A percentile compares a stretch with the other conserved stretches of the same genome.
These are phyloP conservation scores for Globisporangium apiculatum DNA, from an alignment of 352 stramenopile species.

Conservation along the genomic window DNA sequence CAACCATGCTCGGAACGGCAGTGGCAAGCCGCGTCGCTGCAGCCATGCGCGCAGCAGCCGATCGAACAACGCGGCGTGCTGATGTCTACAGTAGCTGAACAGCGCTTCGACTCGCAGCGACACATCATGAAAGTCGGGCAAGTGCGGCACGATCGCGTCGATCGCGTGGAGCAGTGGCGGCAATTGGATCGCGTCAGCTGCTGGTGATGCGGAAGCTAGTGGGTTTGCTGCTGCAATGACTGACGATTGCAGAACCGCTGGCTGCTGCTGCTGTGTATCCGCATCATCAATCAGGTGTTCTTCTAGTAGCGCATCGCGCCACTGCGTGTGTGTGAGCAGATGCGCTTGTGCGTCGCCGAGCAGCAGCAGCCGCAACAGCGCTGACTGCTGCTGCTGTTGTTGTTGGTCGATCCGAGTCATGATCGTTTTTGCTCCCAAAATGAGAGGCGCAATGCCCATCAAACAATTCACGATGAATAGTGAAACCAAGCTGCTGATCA, in stretches of 20 bases:
- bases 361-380: constrained; percentile 22
- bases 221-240: neutral
- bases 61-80: constrained; percentile 20
- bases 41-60: constrained; percentile 23
- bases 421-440: too few species aligned
- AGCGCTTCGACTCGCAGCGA: constrained; percentile 21
- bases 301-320: constrained; percentile 11
- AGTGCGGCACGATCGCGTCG: constrained; percentile 28
- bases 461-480: too few species aligned
- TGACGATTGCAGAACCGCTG: too few species aligned
- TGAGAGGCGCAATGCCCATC: too few species aligned
- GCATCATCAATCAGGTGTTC: too few species aligned
- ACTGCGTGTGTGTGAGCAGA: constrained; percentile 6
- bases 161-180: constrained; percentile 15
- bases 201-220: too few species aligned
- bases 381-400: neutral
- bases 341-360: constrained; percentile 14
- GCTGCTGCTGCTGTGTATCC: neutral
- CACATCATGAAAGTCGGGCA: constrained; percentile 39
- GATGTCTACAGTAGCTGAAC: constrained; percentile 20
- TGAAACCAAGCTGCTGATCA: too few species aligned
- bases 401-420: neutral
- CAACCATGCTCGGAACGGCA: constrained; percentile 32
- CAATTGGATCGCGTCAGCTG: too few species aligned
- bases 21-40: constrained; percentile 5